Conservation (phyloP, 495 filamentous ascomycete species). For the Tuber aestivum region DNA sequence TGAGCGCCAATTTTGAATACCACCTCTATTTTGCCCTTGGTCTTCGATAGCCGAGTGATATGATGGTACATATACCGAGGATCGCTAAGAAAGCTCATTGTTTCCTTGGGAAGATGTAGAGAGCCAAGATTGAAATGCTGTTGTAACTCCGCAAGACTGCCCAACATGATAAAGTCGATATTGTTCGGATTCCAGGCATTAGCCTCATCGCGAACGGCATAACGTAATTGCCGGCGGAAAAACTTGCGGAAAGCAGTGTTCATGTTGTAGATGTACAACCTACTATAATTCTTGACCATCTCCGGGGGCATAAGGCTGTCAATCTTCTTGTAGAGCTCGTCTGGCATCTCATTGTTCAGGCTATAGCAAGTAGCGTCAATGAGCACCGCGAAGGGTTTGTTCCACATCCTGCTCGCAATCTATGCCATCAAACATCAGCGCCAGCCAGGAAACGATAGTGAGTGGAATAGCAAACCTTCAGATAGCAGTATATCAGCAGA, state of each 20-base stretch:
- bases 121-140: conserved; percentile 59
- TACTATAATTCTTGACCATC: conserved; percentile 51
- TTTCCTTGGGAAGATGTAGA: conserved; percentile 60
- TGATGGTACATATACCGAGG: conserved; percentile 59
- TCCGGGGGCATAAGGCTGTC: conserved; percentile 57
- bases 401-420: conserved; percentile 62
- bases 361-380: conserved; percentile 63
- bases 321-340: conserved; percentile 54
- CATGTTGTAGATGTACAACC: conserved; percentile 64
- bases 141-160: conserved; percentile 57
- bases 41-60: conserved; percentile 58
- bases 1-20: conserved; percentile 59
- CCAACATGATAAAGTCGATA: conserved; percentile 58
- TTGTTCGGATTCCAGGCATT: conserved; percentile 55
- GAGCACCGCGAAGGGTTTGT: conserved; percentile 58
- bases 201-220: conserved; percentile 52
- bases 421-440: conserved; percentile 25
- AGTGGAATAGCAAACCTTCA: conserved; percentile 48
- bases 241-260: conserved; percentile 60
- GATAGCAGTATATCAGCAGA: conserved; percentile 57
- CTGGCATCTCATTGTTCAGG: conserved; percentile 55
- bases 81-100: conserved; percentile 59
- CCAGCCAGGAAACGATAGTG: not conserved
- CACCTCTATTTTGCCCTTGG: conserved; percentile 61
- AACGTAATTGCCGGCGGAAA: conserved; percentile 54